phyloP scores from a whole-genome alignment of 192 early-diverging fungal genomes.

The Gaertneriomyces sp. region DNA sequence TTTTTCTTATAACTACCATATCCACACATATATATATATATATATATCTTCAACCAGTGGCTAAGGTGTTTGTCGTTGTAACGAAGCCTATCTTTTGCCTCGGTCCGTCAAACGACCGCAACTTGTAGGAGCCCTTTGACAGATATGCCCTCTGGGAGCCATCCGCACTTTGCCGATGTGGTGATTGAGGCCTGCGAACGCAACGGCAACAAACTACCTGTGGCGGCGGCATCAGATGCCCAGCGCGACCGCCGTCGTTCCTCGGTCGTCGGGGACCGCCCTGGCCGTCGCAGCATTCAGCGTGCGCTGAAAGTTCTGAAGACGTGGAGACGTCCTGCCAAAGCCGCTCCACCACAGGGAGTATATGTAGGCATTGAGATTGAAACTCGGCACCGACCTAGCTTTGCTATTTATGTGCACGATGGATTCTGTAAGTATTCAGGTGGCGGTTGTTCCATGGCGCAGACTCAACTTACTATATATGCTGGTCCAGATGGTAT shows the following conservation, averaged over 20 bases:
- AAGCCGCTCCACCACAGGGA: slow-evolving; percentile 33
- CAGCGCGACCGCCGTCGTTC: neutral
- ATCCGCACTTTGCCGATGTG: too few relatives aligned
- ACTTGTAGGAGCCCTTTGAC: too few relatives aligned
- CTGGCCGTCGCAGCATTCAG: neutral
- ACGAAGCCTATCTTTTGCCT: too few relatives aligned
- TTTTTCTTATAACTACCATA: too few relatives aligned
- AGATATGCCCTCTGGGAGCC: too few relatives aligned
- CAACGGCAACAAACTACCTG: neutral
- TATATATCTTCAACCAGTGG: too few relatives aligned
- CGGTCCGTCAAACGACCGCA: too few relatives aligned
- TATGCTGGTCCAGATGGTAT: slow-evolving; percentile 29
- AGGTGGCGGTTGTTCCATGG: neutral
- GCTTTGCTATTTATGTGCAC: slow-evolving; percentile 61
- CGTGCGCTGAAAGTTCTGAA: neutral
- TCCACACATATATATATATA: too few relatives aligned
- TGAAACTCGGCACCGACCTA: slow-evolving; percentile 25
- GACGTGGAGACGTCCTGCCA: slow-evolving; percentile 1
- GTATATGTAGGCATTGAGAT: slow-evolving; percentile 58
- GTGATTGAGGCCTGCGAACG: too few relatives aligned
- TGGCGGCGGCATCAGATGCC: neutral
- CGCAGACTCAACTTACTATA: neutral
- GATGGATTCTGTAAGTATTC: slow-evolving; percentile 55
- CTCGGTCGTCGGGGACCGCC: neutral
- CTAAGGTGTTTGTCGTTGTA: too few relatives aligned